Conservation (phyloP, 768 basidiomycete genomes). For the Chalciporus chontae region DNA sequence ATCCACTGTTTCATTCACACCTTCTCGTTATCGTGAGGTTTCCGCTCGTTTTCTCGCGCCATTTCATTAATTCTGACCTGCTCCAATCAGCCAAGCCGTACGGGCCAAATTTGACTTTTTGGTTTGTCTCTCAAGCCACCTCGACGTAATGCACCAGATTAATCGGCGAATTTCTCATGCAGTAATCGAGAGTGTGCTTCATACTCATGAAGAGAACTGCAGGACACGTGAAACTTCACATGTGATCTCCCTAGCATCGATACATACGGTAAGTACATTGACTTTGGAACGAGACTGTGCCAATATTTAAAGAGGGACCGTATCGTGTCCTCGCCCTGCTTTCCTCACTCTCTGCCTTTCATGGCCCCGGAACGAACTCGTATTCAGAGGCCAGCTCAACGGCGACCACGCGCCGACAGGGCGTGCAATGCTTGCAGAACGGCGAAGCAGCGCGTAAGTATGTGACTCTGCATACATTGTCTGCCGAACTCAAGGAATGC, state of each 20-base stretch:
- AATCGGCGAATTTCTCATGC: slow-evolving; percentile 16
- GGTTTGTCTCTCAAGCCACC: slow-evolving; percentile 11
- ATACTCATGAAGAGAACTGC: slow-evolving; percentile 8
- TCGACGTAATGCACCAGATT: slow-evolving; percentile 11
- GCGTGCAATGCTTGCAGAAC: slow-evolving; percentile 21
- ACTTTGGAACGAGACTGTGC: slow-evolving; percentile 4
- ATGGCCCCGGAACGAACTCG: slow-evolving; percentile 12
- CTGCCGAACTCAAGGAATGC: slow-evolving; percentile 2
- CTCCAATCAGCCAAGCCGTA: slow-evolving; percentile 13
- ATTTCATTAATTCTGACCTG: slow-evolving; percentile 26
- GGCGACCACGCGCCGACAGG: slow-evolving; percentile 10
- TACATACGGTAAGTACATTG: slow-evolving; percentile 7
- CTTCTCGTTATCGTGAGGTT: slow-evolving; percentile 31
- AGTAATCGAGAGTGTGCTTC: slow-evolving; percentile 6
- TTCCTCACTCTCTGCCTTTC: neutral
- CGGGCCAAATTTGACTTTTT: slow-evolving; percentile 8
- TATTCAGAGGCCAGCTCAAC: slow-evolving; percentile 7
- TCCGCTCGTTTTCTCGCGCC: slow-evolving; percentile 19
- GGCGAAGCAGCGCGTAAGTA: slow-evolving; percentile 19
- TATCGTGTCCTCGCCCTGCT: slow-evolving; percentile 8
- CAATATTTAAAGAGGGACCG: slow-evolving; percentile 18
- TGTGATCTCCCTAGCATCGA: slow-evolving; percentile 8
- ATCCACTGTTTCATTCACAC: slow-evolving; percentile 25
- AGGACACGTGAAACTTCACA: slow-evolving; percentile 4
- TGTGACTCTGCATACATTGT: neutral